phyloP scores from a whole-genome alignment of 768 basidiomycete species.

The Lyophyllum decastes region DNA sequence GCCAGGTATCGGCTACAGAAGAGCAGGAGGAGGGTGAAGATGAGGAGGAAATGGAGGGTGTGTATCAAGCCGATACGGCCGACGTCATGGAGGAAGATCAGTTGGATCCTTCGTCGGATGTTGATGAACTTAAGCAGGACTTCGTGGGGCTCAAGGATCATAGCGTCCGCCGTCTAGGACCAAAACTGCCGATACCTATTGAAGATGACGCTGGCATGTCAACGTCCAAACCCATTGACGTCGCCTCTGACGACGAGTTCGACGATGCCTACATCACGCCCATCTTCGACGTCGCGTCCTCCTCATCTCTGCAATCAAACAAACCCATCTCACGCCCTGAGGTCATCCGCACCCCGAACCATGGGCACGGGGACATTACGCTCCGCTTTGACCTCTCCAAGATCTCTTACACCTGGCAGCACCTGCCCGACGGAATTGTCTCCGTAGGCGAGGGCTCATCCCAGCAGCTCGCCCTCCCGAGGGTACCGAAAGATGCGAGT shows the following conservation, averaged over 20 bases:
- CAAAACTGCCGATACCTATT: conserved; percentile 19
- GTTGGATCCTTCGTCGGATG: not conserved
- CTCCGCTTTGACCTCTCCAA: conserved; percentile 36
- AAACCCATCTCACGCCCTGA: conserved; percentile 36
- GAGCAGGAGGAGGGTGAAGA: conserved; percentile 20
- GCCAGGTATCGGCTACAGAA: conserved; percentile 25
- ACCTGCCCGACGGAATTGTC: conserved; percentile 4
- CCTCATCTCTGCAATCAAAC: conserved; percentile 14
- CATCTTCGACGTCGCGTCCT: conserved; percentile 17
- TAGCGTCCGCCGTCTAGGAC: not conserved
- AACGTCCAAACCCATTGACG: conserved; percentile 17
- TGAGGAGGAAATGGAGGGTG: not conserved
- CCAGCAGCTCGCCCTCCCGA: not conserved
- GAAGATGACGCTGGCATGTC: conserved; percentile 14
- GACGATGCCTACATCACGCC: conserved; percentile 20
- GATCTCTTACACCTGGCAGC: conserved; percentile 25
- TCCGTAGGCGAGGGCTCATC: not conserved
- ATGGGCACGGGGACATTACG: conserved; percentile 21
- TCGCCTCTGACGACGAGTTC: conserved; percentile 19
- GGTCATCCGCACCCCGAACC: conserved; percentile 35
- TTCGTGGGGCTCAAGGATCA: not conserved
- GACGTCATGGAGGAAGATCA: conserved; percentile 11
- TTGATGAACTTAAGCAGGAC: not conserved
- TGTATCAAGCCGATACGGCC: not conserved
- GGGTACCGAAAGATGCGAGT: conserved; percentile 37